Base-by-base conservation (phyloP, 805 yeast genomes). In the Starmerella vaccinii region DNA sequence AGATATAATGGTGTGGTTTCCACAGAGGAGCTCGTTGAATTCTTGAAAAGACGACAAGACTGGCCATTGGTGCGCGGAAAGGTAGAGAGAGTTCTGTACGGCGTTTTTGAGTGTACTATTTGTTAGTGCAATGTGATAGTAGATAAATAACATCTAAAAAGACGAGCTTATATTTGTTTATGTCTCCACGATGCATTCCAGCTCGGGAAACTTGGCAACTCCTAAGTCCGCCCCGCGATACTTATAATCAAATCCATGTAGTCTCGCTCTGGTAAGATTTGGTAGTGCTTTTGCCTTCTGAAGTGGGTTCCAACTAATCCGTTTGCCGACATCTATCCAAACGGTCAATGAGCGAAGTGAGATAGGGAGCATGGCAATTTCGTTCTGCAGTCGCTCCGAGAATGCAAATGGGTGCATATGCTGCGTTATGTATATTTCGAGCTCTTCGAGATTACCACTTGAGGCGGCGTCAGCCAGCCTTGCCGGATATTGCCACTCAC, bases 71-170 rank as follows among this genome's bases (percentile, higher is more conserved):
- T 90, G 24, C 82, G 79, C 57, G 72, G 75, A 54, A 84, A 83
- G 52, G 97, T 90, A 9, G 97, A 90, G 65, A 86, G 82, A 64
- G 89, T 86, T n/a, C 84, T 92, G 81, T 92, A 88, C 62, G 97
- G 98, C 0, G 72, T 90, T 49, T 88, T 70, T 6, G 83, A 79
- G 16, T 60, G 63, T 38, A 32, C 42, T 12, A 49, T 59, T 16
- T 40, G 34, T 34, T 40, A 40, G 21, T 5, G 39, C 24, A n/a
- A 12, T 5, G n/a, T 16, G 21, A 8, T 12, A 15, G 18, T 6
- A 21, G 4, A 37, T 19, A 37, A 8, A 34, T 34, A 34, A 16
- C 6, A 16, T n/a, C 9, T 6, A 18, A 34, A 16, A 22, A 8
- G 37, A 16, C 16, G n/a, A 33, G 16, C n/a, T 16, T 33, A 33